Base-by-base conservation (phyloP, 768 basidiomycete species). In the Tubosaeta sp. region DNA sequence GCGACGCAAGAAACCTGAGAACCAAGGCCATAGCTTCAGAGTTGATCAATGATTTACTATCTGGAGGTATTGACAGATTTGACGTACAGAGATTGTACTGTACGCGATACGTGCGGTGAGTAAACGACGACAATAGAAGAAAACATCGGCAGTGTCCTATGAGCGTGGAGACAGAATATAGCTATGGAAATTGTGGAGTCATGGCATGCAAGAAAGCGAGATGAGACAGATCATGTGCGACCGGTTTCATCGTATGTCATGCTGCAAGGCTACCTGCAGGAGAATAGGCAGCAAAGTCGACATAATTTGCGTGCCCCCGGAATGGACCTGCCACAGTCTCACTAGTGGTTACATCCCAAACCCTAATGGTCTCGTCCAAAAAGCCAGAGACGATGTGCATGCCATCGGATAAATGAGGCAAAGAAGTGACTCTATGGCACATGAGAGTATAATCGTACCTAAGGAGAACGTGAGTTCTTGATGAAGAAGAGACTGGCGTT, bases 261-360 rank as follows among this genome's bases (percentile, higher is more conserved):
- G 22, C 40, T 44, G 56, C n/a, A 10, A 49, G 27, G 2, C 3
- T 30, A 1, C 55, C 47, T 52, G 49, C 40, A 49, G 47, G 40
- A 29, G 49, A 41, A 27, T 36, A 34, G 2, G 36, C 44, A 38
- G 57, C 49, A 25, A 52, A 51, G 18, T 6, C 36, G 13, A 54
- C 32, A 18, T 0, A 2, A 6, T 25, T 4, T 41, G 38, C 45
- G 16, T 53, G 44, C 9, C 44, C 48, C 18, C 35, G 36, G 19
- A 48, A 40, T 19, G 49, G 49, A 44, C n/a, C n/a, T n/a, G n/a
- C n/a, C n/a, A n/a, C n/a, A n/a, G n/a, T n/a, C n/a, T n/a, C n/a
- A n/a, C n/a, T n/a, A n/a, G n/a, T n/a, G n/a, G n/a, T n/a, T n/a
- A n/a, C n/a, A n/a, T n/a, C n/a, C n/a, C n/a, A n/a, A n/a, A n/a